Evolutionary conservation across 192 early-diverging fungal genomes (phyloP).

Genomic region (Podila clonocystis): DNA sequence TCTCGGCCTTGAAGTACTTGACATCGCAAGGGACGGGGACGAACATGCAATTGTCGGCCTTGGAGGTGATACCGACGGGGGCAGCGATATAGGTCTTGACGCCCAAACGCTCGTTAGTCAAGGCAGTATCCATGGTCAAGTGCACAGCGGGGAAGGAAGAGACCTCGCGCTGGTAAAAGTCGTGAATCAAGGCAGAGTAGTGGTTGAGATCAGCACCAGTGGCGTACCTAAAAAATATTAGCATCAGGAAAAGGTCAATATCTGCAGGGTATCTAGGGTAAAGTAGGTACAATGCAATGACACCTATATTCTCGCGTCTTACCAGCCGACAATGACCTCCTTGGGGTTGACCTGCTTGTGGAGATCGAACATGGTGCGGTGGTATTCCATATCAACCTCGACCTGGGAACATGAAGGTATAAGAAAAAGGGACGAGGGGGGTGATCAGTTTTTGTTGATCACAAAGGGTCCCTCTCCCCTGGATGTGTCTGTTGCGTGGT

Average conservation of each 20-base stretch:
- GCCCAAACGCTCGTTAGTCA: slow-evolving; percentile 74
- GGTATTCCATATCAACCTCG: slow-evolving; percentile 90
- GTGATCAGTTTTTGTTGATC: too few relatives aligned
- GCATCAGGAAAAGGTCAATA: too few relatives aligned
- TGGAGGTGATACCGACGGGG: slow-evolving; percentile 75
- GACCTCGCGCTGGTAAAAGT: slow-evolving; percentile 84
- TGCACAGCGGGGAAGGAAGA: slow-evolving; percentile 82
- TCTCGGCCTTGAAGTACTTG: slow-evolving; percentile 92
- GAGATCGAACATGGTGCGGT: slow-evolving; percentile 84
- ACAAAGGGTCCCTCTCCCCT: too few relatives aligned
- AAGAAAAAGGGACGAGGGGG: not conserved
- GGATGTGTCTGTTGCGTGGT: too few relatives aligned
- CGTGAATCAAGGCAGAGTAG: slow-evolving; percentile 78
- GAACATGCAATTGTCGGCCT: slow-evolving; percentile 90
- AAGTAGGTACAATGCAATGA: too few relatives aligned
- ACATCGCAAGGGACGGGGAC: slow-evolving; percentile 88
- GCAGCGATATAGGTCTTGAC: slow-evolving; percentile 82
- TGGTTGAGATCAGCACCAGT: slow-evolving; percentile 74
- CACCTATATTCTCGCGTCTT: not conserved
- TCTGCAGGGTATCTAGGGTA: too few relatives aligned
- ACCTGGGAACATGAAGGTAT: slow-evolving; percentile 57
- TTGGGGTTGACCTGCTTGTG: slow-evolving; percentile 90
- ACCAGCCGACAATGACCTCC: slow-evolving; percentile 95
- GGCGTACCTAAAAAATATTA: slow-evolving; percentile 62
- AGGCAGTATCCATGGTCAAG: slow-evolving; percentile 87